Evolutionary conservation across 2,329 filamentous ascomycete genomes (phyloP).

Genomic region (Cephalotrichum gorgonifer): DNA sequence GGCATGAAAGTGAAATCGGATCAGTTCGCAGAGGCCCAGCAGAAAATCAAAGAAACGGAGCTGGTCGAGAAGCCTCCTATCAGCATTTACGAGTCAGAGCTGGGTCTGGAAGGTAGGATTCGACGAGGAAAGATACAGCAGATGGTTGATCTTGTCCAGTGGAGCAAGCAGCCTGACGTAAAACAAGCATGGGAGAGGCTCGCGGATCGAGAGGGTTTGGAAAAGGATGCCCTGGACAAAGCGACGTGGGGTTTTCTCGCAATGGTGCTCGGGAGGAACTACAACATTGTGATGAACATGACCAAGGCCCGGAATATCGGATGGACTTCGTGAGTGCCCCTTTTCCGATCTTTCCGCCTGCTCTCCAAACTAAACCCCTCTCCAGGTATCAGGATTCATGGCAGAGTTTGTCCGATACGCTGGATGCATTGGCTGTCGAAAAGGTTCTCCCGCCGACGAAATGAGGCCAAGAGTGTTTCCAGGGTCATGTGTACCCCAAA

Average conservation of each 20-base stretch:
- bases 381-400: not conserved
- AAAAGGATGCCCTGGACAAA: conserved; percentile 24
- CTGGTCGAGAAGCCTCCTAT: conserved; percentile 18
- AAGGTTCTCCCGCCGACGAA: not conserved
- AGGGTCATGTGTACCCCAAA: no score
- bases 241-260: conserved; percentile 30
- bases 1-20: conserved; percentile 19
- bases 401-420: not conserved
- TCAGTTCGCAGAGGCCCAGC: conserved; percentile 14
- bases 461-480: not conserved
- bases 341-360: no score
- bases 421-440: not conserved
- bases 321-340: conserved; percentile 24
- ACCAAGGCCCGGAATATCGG: conserved; percentile 31
- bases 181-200: conserved; percentile 25
- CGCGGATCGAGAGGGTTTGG: conserved; percentile 23
- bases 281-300: conserved; percentile 27
- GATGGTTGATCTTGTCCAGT: conserved; percentile 27
- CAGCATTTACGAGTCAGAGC: conserved; percentile 15
- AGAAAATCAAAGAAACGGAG: conserved; percentile 9
- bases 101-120: conserved; percentile 16
- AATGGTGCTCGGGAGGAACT: conserved; percentile 31
- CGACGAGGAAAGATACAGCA: conserved; percentile 19
- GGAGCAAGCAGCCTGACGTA: conserved; percentile 26
- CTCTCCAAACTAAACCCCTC: not conserved